Evolutionary conservation across 805 yeast species (phyloP), one percentile per base, ranked within the genome.

Genomic region (Kockiozyma suomiensis): DNA sequence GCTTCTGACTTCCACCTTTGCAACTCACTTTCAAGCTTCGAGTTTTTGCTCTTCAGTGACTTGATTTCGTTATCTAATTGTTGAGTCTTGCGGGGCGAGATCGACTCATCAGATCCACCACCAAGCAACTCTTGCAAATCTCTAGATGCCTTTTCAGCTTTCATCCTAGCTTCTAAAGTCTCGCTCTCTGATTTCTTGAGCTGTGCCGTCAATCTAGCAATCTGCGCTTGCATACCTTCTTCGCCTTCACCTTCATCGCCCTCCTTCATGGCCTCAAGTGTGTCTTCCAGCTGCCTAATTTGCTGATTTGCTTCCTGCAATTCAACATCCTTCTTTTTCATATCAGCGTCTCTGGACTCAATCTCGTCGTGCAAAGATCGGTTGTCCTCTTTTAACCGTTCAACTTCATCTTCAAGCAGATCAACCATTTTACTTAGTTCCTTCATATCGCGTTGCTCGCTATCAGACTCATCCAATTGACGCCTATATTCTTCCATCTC

Each of bases 401-500:
- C 55, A 13, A 30, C n/a, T 30, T 62, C 58, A 15, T 53, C 65
- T 32, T 60, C 66, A 19, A 62, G 55, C 19, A 54, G 56, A 4
- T 58, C 66, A 17, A 54, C 32, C 19, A 37, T 25, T 3, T 13
- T 32, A 17, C 43, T 43, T 21, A 55, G 17, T 17, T 55, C 61
- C 12, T 54, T 47, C 15, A 40, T n/a, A 35, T 52, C 58, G 10
- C 38, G 17, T 19, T 61, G 58, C 10, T 58, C 65, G 17, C 38
- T 45, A 7, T 63, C 65, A 12, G 66, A 42, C 32, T 64, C 62
- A 6, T 62, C 66, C 17, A 55, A 23, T 19, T 62, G 56, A 6
- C 50, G 49, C 4, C 59, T 46, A 25, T 51, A 64, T n/a, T 64
- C 66, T 21, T 59, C 62, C 64, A 64, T 62, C 47, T 64, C 59